Percentiles rank a stretch among this genome's conserved stretches.
phyloP scores from a whole-genome alignment of 352 stramenopile genomes.

The Phytopythium aichiense region DNA sequence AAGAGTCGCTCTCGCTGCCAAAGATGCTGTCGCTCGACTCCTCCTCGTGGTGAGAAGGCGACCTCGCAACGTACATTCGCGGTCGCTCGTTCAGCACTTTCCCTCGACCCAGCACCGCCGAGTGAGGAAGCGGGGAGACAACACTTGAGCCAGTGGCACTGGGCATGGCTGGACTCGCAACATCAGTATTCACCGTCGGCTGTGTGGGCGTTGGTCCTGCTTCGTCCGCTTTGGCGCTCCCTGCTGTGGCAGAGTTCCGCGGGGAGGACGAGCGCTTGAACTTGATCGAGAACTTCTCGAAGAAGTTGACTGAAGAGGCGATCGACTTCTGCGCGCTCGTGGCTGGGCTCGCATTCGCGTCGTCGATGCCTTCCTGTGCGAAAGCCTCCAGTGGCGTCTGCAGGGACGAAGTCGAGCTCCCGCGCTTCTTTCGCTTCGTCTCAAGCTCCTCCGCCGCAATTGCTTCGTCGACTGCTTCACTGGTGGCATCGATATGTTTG shows the following conservation, averaged over 20 bases:
- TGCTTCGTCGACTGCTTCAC: slow-evolving; percentile 1
- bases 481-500: not conserved
- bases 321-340: slow-evolving; percentile 13
- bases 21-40: slow-evolving; percentile 88
- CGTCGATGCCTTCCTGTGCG: slow-evolving; percentile 23
- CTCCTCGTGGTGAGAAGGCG: slow-evolving; percentile 59
- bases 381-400: slow-evolving; percentile 16
- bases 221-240: slow-evolving; percentile 20
- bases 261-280: slow-evolving; percentile 73
- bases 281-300: slow-evolving; percentile 78
- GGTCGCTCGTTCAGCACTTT: slow-evolving; percentile 64
- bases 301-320: slow-evolving; percentile 69
- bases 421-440: slow-evolving; percentile 22
- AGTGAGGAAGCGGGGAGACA: slow-evolving; percentile 19
- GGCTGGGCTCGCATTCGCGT: slow-evolving; percentile 19
- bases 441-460: not conserved
- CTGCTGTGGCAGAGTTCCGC: slow-evolving; percentile 16
- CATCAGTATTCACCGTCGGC: not conserved
- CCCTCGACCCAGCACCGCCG: slow-evolving; percentile 17
- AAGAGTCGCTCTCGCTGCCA: slow-evolving; percentile 68
- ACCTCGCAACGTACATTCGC: slow-evolving; percentile 75
- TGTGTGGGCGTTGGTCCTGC: slow-evolving; percentile 6
- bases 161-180: not conserved
- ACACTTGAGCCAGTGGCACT: slow-evolving; percentile 11
- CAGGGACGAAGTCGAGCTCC: slow-evolving; percentile 29